Conservation (phyloP, 495 filamentous ascomycete genomes). For the Cercophora samala region DNA sequence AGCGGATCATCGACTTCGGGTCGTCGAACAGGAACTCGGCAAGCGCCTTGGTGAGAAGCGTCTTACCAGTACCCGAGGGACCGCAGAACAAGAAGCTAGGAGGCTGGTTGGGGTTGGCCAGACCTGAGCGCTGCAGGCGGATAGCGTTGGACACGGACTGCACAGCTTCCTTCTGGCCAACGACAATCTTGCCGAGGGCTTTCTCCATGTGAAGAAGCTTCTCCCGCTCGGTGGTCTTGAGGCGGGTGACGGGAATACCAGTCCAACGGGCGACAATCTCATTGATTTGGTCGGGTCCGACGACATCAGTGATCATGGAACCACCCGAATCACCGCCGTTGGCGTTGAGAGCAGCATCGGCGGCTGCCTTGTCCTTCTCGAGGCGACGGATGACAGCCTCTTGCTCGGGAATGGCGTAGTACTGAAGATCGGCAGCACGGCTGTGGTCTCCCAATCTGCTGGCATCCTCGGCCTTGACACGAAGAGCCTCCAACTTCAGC, state of each 20-base stretch:
- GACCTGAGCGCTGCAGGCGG: slow-evolving; percentile 86
- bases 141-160: slow-evolving; percentile 92
- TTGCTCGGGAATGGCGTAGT: slow-evolving; percentile 95
- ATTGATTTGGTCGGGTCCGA: slow-evolving; percentile 98
- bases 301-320: slow-evolving; percentile 81
- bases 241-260: slow-evolving; percentile 89
- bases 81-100: slow-evolving; percentile 98
- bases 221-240: slow-evolving; percentile 94
- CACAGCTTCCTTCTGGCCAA: slow-evolving; percentile 95
- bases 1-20: slow-evolving; percentile 94
- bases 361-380: slow-evolving; percentile 72
- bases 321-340: slow-evolving; percentile 57
- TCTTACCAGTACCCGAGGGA: slow-evolving; percentile 97
- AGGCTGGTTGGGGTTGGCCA: slow-evolving; percentile 91
- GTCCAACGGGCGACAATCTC: slow-evolving; percentile 97
- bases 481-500: slow-evolving; percentile 83
- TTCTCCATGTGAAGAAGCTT: slow-evolving; percentile 95
- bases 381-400: slow-evolving; percentile 72
- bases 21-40: slow-evolving; percentile 99
- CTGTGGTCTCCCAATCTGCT: slow-evolving; percentile 76
- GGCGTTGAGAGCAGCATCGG: slow-evolving; percentile 69
- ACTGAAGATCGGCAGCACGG: slow-evolving; percentile 86
- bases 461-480: slow-evolving; percentile 88
- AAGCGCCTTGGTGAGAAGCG: slow-evolving; percentile 89
- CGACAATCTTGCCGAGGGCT: slow-evolving; percentile 72